Evolutionary conservation across 2,329 filamentous ascomycete species (phyloP), one percentile per base, ranked within the genome.

Genomic region (Fonsecaea nubica): DNA sequence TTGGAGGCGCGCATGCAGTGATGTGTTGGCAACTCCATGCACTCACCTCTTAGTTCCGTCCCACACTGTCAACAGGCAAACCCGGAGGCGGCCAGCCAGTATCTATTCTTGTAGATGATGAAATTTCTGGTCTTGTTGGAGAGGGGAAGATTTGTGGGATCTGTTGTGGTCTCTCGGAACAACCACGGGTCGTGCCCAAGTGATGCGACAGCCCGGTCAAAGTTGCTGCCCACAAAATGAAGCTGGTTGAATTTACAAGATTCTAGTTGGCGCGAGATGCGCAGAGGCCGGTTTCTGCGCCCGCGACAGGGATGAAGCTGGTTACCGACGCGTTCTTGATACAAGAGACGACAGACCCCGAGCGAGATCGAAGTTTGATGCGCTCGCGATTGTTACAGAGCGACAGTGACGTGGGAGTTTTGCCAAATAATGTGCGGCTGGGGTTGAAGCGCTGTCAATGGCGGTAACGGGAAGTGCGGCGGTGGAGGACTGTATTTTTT

Each of bases 1-100:
- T 71, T 70, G 69, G 69, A 70, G 64, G 66, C 64, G 66, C 66
- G 64, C 54, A 64, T 67, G 65, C 68, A 71, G 58, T 61, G 67
- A 71, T 71, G 71, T 66, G 71, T 61, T 71, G 69, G 69, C 69
- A 72, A 59, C 33, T 59, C 66, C 68, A 69, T 71, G 68, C 69
- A 69, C 71, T 71, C 66, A 72, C 69, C 69, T 69, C 36, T 61
- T 66, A 66, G 67, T 66, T 66, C 60, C 64, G 65, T 70, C 65
- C 65, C 68, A 70, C 65, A 52, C 30, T 32, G 50, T 56, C 45
- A 66, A 50, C 18, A 66, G 58, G 52, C 42, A 38, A 57, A 53
- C 55, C 52, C 62, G 63, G 61, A 55, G 52, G 67, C 64, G 60
- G 66, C 56, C 18, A 53, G 35, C 57, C 30, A 40, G 40, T 62